Conservation (phyloP, 2,329 filamentous ascomycete genomes). For the Botrytis porri region DNA sequence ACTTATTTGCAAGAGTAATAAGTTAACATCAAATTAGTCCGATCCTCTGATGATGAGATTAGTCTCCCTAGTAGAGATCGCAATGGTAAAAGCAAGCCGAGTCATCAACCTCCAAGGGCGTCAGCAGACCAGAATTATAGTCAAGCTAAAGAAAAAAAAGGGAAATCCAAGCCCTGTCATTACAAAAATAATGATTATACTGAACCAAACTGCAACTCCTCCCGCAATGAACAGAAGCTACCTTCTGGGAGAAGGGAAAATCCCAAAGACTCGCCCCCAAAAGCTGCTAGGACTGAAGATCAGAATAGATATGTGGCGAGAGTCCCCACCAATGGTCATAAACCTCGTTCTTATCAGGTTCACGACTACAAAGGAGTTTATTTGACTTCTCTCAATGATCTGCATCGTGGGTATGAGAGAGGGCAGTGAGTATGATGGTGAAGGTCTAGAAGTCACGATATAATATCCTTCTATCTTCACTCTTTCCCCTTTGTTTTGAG, state of each 20-base stretch:
- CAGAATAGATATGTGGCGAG: not conserved
- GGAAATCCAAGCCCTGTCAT: not conserved
- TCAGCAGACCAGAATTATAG: not conserved
- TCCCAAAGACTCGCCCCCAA: too few species aligned
- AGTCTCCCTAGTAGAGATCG: too few species aligned
- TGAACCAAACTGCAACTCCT: not conserved
- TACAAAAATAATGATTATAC: rapidly evolving
- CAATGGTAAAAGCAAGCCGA: not conserved
- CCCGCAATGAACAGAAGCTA: not conserved
- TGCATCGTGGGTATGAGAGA: not conserved
- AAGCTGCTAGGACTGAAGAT: too few species aligned
- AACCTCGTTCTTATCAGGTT: not conserved
- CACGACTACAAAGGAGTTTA: not conserved
- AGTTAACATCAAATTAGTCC: not conserved
- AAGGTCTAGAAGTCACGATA: not conserved
- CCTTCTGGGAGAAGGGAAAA: not conserved
- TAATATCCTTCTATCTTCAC: not conserved
- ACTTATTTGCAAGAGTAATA: not conserved
- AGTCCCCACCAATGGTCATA: not conserved
- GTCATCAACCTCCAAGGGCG: not conserved
- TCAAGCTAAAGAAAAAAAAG: not conserved
- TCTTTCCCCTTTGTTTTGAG: not conserved
- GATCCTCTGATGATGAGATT: too few species aligned
- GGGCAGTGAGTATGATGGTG: too few species aligned
- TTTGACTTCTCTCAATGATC: not conserved